Evolutionary conservation across 2,329 filamentous ascomycete genomes (phyloP).

Genomic region (Fusarium palustre): DNA sequence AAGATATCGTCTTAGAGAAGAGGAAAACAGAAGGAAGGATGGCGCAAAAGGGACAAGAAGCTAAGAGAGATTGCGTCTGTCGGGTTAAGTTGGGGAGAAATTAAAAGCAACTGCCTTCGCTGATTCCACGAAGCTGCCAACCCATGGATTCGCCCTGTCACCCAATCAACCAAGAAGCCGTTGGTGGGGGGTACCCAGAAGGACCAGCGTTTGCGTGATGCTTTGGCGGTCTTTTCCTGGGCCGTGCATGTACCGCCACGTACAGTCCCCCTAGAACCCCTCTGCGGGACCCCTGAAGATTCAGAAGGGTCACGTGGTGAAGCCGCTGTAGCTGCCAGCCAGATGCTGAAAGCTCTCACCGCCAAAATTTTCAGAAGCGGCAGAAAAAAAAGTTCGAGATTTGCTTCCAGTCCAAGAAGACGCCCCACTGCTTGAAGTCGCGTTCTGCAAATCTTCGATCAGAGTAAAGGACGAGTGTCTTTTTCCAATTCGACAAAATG

Average conservation of each 20-base stretch:
- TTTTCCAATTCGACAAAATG: conserved; percentile 52
- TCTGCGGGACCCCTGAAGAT: conserved; percentile 26
- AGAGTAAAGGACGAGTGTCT: conserved; percentile 6
- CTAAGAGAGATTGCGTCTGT: conserved; percentile 42
- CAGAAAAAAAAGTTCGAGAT: conserved; percentile 50
- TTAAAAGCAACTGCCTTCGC: conserved; percentile 45
- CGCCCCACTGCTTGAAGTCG: conserved; percentile 39
- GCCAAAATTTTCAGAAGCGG: conserved; percentile 50
- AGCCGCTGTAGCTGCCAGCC: background rate
- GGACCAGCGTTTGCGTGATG: conserved; percentile 26
- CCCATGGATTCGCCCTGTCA: conserved; percentile 38
- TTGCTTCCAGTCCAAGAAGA: conserved; percentile 19
- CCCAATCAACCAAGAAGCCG: conserved; percentile 48
- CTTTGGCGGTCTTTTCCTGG: conserved; percentile 24
- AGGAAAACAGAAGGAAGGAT: conserved; percentile 12
- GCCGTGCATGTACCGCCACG: conserved; percentile 23
- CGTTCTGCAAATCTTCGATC: conserved; percentile 41
- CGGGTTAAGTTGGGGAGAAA: conserved; percentile 46
- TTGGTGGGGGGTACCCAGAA: conserved; percentile 46
- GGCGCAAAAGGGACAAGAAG: conserved; percentile 20
- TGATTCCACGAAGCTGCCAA: conserved; percentile 45
- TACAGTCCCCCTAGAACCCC: conserved; percentile 32
- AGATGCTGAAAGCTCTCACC: conserved; percentile 40
- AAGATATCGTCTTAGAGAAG: conserved; percentile 14
- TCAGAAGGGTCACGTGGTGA: conserved; percentile 35